phyloP scores from a whole-genome alignment of 164 flowering plant genomes.

The Malania oleifera region DNA sequence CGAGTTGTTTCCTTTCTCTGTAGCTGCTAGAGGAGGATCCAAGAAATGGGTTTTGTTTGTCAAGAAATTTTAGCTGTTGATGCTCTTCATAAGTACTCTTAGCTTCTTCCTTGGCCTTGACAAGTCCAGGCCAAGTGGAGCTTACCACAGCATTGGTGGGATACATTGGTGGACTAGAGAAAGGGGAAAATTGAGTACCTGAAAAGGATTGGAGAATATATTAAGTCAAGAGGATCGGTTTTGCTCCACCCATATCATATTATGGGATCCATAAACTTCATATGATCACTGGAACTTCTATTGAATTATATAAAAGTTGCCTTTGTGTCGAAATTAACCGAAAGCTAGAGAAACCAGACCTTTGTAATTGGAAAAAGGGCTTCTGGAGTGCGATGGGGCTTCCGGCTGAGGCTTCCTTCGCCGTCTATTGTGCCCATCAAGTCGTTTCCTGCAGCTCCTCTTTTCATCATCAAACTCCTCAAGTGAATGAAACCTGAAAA shows the following conservation, averaged over 20 bases:
- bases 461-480: conserved; percentile 66
- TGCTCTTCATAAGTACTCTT: conserved; percentile 12
- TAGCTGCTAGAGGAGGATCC: conserved; percentile 21
- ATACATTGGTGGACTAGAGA: conserved; percentile 21
- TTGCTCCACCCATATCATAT: no score
- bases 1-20: conserved; percentile 22
- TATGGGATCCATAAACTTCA: no score
- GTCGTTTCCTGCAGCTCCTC: conserved; percentile 69
- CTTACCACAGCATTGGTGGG: conserved; percentile 20
- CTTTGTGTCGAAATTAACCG: no score
- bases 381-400: conserved; percentile 18
- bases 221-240: neutral
- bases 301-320: no score
- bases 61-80: conserved; percentile 12
- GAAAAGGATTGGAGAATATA: conserved; percentile 7
- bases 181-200: conserved; percentile 25
- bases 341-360: conserved; percentile 23
- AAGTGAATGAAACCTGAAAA: conserved; percentile 51
- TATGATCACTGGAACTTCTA: no score
- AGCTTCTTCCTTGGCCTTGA: conserved; percentile 12
- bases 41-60: conserved; percentile 16
- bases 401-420: conserved; percentile 58
- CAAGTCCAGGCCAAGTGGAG: conserved; percentile 19
- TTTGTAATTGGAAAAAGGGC: conserved; percentile 26
- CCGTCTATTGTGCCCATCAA: conserved; percentile 63